Conservation (phyloP, 2,329 filamentous ascomycete genomes). For the Neofusicoccum ribis region DNA sequence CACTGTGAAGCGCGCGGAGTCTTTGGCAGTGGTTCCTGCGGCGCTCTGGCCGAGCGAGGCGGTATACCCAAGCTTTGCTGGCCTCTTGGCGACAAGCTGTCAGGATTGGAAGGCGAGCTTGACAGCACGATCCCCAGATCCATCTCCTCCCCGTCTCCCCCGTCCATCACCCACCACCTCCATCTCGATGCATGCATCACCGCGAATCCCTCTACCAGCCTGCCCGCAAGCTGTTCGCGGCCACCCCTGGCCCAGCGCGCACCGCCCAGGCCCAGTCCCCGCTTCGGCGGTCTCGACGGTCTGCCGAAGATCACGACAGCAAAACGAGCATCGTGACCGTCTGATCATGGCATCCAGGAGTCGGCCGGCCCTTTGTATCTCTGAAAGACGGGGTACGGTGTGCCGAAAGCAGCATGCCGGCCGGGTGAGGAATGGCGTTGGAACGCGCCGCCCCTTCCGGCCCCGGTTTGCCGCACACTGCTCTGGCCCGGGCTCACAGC, state of each 20-base stretch:
- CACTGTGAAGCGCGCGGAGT: too few species aligned
- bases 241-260: background rate
- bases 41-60: too few species aligned
- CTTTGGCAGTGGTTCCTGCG: too few species aligned
- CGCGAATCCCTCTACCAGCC: background rate
- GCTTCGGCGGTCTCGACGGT: background rate
- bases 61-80: background rate
- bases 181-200: background rate
- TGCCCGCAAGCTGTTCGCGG: background rate
- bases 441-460: too few species aligned
- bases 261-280: background rate
- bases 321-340: background rate
- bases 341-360: background rate
- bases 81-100: background rate
- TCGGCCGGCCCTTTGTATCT: too few species aligned
- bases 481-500: background rate
- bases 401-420: background rate
- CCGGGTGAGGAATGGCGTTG: background rate
- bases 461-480: background rate
- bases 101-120: conserved; percentile 3
- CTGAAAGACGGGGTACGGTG: background rate
- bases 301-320: background rate
- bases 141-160: too few species aligned
- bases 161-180: background rate
- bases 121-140: background rate